A percentile compares a stretch with the other conserved stretches of the same genome.
These are phyloP conservation scores for Psilocybe azurescens DNA, from an alignment of 768 basidiomycete genomes.

Conservation along the genomic window DNA sequence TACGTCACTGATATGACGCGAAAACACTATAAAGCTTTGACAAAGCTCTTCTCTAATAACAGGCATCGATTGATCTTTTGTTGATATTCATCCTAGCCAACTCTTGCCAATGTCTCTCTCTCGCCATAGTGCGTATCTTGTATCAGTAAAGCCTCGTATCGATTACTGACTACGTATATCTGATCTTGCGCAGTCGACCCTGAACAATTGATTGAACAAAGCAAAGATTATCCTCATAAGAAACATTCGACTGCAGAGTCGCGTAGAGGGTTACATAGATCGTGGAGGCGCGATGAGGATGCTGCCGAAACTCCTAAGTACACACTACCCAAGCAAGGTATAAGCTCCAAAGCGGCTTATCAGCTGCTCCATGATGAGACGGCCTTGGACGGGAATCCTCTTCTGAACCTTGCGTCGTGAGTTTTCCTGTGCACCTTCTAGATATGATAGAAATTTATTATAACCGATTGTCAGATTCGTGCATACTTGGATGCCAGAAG, in stretches of 20 bases:
- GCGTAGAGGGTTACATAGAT: slow-evolving; percentile 34
- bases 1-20: background rate
- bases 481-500: slow-evolving; percentile 64
- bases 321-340: slow-evolving; percentile 46
- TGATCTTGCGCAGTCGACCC: slow-evolving; percentile 43
- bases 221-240: slow-evolving; percentile 43
- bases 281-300: slow-evolving; percentile 47
- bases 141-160: background rate
- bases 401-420: slow-evolving; percentile 69
- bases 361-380: slow-evolving; percentile 62
- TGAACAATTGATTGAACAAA: slow-evolving; percentile 49
- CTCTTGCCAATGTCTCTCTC: slow-evolving; percentile 39
- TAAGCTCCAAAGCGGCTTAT: slow-evolving; percentile 49
- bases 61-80: background rate
- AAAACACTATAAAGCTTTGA: background rate
- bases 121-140: slow-evolving; percentile 37
- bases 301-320: slow-evolving; percentile 48
- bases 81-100: background rate
- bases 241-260: slow-evolving; percentile 35
- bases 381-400: slow-evolving; percentile 58
- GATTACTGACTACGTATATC: background rate
- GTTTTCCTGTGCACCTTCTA: slow-evolving; percentile 28
- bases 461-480: slow-evolving; percentile 39
- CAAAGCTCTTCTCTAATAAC: background rate
- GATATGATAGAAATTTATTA: background rate